Base-by-base conservation (phyloP, 176 grass and related monocot genomes). In the Oryza officinalis region DNA sequence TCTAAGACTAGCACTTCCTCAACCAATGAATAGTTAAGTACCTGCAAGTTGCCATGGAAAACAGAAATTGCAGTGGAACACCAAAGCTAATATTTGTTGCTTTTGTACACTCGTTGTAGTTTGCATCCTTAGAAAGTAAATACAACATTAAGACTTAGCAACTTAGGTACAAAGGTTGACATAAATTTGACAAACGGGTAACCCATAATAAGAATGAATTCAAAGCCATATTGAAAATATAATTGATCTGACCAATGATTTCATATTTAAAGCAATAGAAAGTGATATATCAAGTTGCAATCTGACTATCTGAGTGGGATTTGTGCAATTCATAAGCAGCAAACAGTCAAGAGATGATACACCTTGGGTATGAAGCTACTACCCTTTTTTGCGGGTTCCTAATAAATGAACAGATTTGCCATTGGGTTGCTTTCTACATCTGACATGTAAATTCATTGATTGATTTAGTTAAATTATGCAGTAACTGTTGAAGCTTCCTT, bases 261-360 rank as follows among this genome's bases (percentile, higher is more conserved):
- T 61, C 57, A 61, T 61, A 61, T 61, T 7, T 9, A 61, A 61
- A 61, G 1, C 20, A 23, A 10, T n/a, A 25, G 20, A 61, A 61
- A 61, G 57, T 61, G 22, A 61, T 61, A 25, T 61, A 23, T 61
- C 22, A 25, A 61, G 18, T 61, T 61, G 22, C 57, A 61, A 61
- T 61, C 22, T 10, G 57, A 59, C 57, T 25, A 61, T 61, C 22
- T 10, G 57, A 59, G 49, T 54, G 49, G 17, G 49, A 47, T 47
- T 47, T 14, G 45, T 31, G 49, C 44, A 85, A 57, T 79, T 37
- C 13, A 11, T 71, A 85, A 71, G 59, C 49, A 78, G 61, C 20
- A 63, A 33, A 64, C 28, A 59, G 15, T 27, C 50, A 76, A 76
- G 44, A 68, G 23, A 28, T 30, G 67, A 27, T 49, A 43, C 2